These are phyloP conservation scores for Phanerochaete sordida DNA, from an alignment of 768 basidiomycete species.

Conservation along the genomic window DNA sequence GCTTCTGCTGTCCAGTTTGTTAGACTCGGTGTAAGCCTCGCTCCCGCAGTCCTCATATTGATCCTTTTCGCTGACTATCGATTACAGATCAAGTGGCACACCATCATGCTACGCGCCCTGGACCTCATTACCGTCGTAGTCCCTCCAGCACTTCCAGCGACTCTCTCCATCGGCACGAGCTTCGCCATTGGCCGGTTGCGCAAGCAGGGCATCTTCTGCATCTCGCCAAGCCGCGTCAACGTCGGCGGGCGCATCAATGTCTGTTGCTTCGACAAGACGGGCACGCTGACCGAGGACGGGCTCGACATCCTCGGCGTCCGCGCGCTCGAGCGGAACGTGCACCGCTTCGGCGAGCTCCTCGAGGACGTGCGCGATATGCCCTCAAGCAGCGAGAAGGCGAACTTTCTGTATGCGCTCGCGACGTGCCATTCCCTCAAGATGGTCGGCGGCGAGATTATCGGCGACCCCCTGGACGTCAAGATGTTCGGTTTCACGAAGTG, in stretches of 20 bases:
- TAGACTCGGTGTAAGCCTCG: conserved; percentile 78
- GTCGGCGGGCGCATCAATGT: conserved; percentile 95
- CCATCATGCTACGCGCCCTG: conserved; percentile 86
- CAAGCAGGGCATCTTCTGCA: conserved; percentile 89
- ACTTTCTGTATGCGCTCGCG: conserved; percentile 86
- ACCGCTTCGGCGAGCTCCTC: conserved; percentile 87
- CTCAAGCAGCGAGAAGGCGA: conserved; percentile 64
- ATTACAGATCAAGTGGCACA: conserved; percentile 77
- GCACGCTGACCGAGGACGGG: conserved; percentile 96
- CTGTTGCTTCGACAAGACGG: conserved; percentile 98
- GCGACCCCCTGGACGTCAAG: conserved; percentile 94
- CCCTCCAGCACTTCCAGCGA: conserved; percentile 95
- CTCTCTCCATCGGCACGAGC: conserved; percentile 94
- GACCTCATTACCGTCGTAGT: conserved; percentile 97
- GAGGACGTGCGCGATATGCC: conserved; percentile 87
- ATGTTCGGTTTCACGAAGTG: conserved; percentile 98
- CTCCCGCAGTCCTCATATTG: too few species aligned
- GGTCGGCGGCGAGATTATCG: conserved; percentile 83
- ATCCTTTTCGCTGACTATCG: background rate
- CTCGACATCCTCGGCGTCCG: conserved; percentile 95
- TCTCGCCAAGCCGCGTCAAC: conserved; percentile 93
- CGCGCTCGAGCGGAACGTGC: conserved; percentile 68
- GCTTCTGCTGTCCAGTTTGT: conserved; percentile 92
- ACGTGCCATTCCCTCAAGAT: conserved; percentile 96
- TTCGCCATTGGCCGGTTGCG: conserved; percentile 90